phyloP scores from a whole-genome alignment of 1,284 basidiomycete species.

The Austropuccinia psidii region DNA sequence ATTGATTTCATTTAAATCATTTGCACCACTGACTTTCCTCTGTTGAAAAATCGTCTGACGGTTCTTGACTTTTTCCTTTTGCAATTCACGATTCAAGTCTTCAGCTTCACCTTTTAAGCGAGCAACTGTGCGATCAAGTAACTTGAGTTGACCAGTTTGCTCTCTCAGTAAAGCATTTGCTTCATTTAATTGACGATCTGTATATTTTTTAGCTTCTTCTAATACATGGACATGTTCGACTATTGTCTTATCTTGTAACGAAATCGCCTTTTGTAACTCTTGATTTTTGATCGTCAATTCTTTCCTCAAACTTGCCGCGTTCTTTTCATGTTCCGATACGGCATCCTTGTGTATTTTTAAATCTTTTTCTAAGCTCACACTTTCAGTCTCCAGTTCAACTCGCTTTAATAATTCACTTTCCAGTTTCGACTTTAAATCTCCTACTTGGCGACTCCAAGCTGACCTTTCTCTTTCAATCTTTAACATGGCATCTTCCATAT shows the following conservation, averaged over 20 bases:
- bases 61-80: constrained; percentile 62
- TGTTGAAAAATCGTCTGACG: constrained; percentile 44
- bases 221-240: constrained; percentile 98
- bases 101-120: constrained; percentile 74
- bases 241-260: constrained; percentile 90
- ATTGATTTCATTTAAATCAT: constrained; percentile 25
- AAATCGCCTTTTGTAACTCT: constrained; percentile 46
- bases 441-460: constrained; percentile 64
- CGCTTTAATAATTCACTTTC: constrained; percentile 43
- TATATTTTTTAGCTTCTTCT: constrained; percentile 91
- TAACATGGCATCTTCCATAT: constrained; percentile 77
- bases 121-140: constrained; percentile 70
- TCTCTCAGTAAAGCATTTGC: constrained; percentile 68
- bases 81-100: constrained; percentile 68
- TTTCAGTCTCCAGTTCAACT: constrained; percentile 37
- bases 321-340: constrained; percentile 51
- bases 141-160: constrained; percentile 66
- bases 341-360: constrained; percentile 77
- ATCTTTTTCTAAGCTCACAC: constrained; percentile 43
- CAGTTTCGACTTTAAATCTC: constrained; percentile 56
- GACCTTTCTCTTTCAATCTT: constrained; percentile 74
- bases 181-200: constrained; percentile 80
- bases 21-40: constrained; percentile 33
- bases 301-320: constrained; percentile 44
- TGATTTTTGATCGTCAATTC: constrained; percentile 39